Base-by-base conservation (phyloP, 305 asterid species). In the Nicotiana rustica region DNA sequence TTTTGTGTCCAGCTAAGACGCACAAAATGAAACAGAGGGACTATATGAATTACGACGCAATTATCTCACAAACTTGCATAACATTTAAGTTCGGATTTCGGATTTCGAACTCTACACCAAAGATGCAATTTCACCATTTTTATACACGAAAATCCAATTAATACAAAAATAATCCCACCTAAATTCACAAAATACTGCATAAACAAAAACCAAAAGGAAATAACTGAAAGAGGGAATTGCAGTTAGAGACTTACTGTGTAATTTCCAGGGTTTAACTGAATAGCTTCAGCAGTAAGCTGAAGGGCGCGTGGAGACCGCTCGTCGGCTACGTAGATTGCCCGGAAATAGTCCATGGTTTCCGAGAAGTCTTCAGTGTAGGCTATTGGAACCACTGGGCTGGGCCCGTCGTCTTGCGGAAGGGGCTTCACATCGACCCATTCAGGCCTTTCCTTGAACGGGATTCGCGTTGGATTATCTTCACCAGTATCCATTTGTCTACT, bases 341-440 rank as follows among this genome's bases (percentile, higher is more conserved):
- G 86, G 84, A 96, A 96, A 86, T 92, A 96, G 84, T 91, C 92
- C 99, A 94, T 94, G 71, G 96, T 91, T 82, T 96, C 98, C 10
- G 68, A 80, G 89, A 96, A 96, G 59, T 92, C 97, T 15, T 93
- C 93, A 0, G 92, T 85, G 84, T 96, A 96, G 59, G 93, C 90
- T 77, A 96, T 96, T 49, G 97, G 91, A 57, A 94, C 99, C 18
- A 96, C 92, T 18, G 97, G 97, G 75, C 91, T 91, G 3, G 93
- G 97, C 83, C 98, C 99, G 68, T 96, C 99, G 61, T 94, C 90
- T 82, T 96, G 99, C 2, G 95, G 95, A 18, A 96, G 85, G 29
- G 99, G 98, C 81, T 47, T 88, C 19, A 96, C 86, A 56, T 94
- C 99, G 1, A 88, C 96, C 98, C 98, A 96, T 76, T 93, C 98